Base-by-base conservation (phyloP, 768 basidiomycete species). In the Kwoniella heveanensis region DNA sequence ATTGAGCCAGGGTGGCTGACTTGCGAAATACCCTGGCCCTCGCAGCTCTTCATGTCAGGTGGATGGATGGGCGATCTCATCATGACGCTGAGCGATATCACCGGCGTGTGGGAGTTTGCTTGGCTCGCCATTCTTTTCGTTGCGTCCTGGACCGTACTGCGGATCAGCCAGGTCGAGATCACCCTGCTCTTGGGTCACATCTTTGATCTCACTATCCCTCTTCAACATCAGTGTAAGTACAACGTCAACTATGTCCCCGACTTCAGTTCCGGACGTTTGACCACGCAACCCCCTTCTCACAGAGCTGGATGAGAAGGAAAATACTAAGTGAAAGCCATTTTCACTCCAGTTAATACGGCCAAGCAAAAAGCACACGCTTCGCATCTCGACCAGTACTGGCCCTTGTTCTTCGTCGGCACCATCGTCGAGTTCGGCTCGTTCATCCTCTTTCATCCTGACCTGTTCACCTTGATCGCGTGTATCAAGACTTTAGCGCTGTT, bases 381-480 rank as follows among this genome's bases (percentile, higher is more conserved):
- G 19, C 73, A 75, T 49, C 63, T 72, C 8, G 60, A 65, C n/a
- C 56, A 54, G n/a, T 75, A 75, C 49, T 72, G 70, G 73, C 68
- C 64, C 10, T 22, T 75, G 22, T 67, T 66, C 47, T 46, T 60
- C 21, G 36, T 72, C 37, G 70, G 57, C 0, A 54, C 58, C 7
- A 54, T 50, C 12, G 36, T 72, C 2, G 70, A 75, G 47, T 50
- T 59, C 24, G 53, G 44, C 4, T 52, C 56, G 29, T 72, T 70
- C 65, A 63, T 75, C 26, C 32, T 70, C 10, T n/a, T 72, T 24
- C 68, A 70, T 57, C 68, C 68, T 19, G 71, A 72, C 15, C 39
- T 75, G 27, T 72, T 75, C 60, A 72, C 73, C 0, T 53, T 75
- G 0, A 49, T 72, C 1, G 68, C 68, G 25, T 72, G 70, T 53